Evolutionary conservation across 23 red algal species (phyloP).

Genomic region (Gracilariopsis chorda): DNA sequence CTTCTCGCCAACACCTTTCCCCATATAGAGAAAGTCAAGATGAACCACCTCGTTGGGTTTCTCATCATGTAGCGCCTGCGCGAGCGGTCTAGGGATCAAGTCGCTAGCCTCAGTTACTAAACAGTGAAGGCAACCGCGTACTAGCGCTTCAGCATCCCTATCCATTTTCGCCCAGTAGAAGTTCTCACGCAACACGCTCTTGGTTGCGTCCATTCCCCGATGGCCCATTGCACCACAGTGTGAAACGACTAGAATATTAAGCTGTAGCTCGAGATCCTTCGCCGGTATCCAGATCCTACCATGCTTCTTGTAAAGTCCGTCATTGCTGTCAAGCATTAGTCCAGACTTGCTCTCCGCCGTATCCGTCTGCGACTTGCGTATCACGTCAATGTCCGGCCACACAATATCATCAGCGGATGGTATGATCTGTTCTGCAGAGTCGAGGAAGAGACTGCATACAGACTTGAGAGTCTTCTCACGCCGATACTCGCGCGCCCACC

Average conservation of each 20-base stretch:
- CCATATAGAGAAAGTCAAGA: constrained; percentile 30
- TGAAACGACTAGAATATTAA: neutral
- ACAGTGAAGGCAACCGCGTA: constrained; percentile 22
- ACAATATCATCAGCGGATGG: neutral
- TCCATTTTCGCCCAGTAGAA: constrained; percentile 22
- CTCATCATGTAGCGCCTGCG: neutral
- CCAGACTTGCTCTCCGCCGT: neutral
- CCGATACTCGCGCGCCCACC: constrained; percentile 31
- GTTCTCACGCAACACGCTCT: neutral
- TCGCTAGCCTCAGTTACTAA: neutral
- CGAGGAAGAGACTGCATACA: neutral
- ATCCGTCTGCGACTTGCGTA: neutral
- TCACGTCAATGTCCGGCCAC: constrained; percentile 9
- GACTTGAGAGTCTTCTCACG: neutral
- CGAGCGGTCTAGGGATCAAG: constrained; percentile 2
- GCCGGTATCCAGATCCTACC: neutral
- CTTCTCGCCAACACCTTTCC: neutral
- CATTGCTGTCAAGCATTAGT: no score
- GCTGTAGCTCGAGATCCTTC: constrained; percentile 4
- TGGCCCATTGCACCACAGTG: constrained; percentile 27
- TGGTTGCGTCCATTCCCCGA: neutral
- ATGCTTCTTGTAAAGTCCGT: neutral
- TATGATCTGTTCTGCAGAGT: neutral
- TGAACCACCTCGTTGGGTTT: constrained; percentile 40
- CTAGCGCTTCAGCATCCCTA: neutral